Evolutionary conservation across 2,329 filamentous ascomycete species (phyloP), one percentile per base, ranked within the genome.

Genomic region (Aspergillus vadensis): DNA sequence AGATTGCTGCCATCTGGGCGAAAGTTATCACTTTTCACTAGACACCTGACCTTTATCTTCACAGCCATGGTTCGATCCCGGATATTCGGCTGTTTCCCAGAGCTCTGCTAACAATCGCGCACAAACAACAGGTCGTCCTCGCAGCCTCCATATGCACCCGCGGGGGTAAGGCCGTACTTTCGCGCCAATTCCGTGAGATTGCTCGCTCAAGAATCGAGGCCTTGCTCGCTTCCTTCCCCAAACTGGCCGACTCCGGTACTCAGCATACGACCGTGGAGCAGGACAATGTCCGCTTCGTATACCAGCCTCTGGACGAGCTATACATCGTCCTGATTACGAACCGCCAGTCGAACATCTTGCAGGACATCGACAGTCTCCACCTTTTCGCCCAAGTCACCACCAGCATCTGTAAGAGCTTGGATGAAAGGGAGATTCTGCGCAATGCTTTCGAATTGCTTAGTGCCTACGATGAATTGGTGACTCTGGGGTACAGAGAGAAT

Each of bases 261-360:
- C 95, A 99, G 80, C 95, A 99, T 79, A 99, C 95, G 27, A 99
- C 91, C 5, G 93, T 98, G 72, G 95, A 99, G 80, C 93, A 98
- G 80, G 96, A 99, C 82, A 98, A 97, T 82, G 95, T 99, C 74
- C 94, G 95, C 81, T 99, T 97, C 76, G 95, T 99, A 61, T 99
- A 99, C 83, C 95, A 99, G 78, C 96, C 95, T 62, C 86, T 99
- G 66, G 96, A 99, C 81, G 96, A 99, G 83, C 88, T 99, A 66
- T 99, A 99, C 86, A 98, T 99, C 87, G 94, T 99, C 67, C 88
- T 99, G 73, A 98, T 99, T 80, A 99, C 96, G 78, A 99, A 99
- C 84, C 91, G 92, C 72, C 95, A 98, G 83, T 98, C 94, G 78
- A 99, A 99, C 81, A 99, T 99, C 69, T 86, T 99, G 55, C 95